phyloP scores from a whole-genome alignment of 352 stramenopile species.

The Stephanocyclus meneghinianus region DNA sequence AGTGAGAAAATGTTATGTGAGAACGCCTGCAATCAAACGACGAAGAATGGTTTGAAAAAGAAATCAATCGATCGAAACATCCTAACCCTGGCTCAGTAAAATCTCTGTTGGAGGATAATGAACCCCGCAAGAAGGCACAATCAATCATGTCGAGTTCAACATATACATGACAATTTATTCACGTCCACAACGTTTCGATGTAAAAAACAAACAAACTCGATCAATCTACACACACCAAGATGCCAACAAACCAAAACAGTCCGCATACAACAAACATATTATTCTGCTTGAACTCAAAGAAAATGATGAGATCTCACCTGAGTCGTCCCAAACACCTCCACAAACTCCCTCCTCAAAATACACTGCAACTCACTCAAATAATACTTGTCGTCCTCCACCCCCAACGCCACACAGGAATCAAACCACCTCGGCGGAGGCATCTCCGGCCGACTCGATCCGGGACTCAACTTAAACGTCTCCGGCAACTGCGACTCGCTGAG shows the following conservation, averaged over 20 bases:
- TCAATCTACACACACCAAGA: neutral
- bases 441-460: slow-evolving; percentile 10
- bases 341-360: slow-evolving; percentile 74
- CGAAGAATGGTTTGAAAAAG: neutral
- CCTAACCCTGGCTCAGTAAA: too few relatives aligned
- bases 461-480: neutral
- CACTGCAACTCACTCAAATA: slow-evolving; percentile 81
- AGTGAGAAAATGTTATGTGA: too few relatives aligned
- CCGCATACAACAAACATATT: too few relatives aligned
- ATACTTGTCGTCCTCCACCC: slow-evolving; percentile 76
- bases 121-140: too few relatives aligned
- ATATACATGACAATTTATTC: too few relatives aligned
- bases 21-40: neutral
- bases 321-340: slow-evolving; percentile 75
- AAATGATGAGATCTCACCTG: slow-evolving; percentile 24
- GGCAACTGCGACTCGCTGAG: neutral
- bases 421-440: slow-evolving; percentile 54
- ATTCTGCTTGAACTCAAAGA: too few relatives aligned
- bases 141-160: too few relatives aligned
- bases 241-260: neutral
- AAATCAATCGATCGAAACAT: too few relatives aligned
- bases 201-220: neutral
- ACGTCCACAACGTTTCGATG: too few relatives aligned
- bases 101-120: too few relatives aligned
- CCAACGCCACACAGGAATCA: slow-evolving; percentile 57